These are phyloP conservation scores for Magnusiomyces paraingens DNA, from an alignment of 1,139 yeast genomes.

Conservation along the genomic window DNA sequence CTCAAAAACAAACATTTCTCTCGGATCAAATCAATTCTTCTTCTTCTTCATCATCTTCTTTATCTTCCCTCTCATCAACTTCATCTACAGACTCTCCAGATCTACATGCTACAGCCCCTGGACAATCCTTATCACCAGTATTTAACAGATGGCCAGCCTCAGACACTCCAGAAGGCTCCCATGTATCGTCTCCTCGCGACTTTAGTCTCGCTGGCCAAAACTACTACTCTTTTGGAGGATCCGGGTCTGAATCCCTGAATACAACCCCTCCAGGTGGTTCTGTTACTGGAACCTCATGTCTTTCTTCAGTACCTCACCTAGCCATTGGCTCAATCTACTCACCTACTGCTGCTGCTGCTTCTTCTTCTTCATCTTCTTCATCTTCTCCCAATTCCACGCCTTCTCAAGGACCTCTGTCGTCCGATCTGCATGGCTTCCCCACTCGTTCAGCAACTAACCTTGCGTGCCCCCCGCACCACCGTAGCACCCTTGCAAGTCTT, in stretches of 20 bases:
- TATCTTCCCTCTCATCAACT: not conserved
- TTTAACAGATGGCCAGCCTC: slow-evolving; percentile 15
- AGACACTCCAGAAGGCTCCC: slow-evolving; percentile 15
- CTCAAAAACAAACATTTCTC: too few relatives aligned
- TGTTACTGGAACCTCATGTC: too few relatives aligned
- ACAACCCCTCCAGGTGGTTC: not conserved
- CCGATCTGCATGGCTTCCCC: too few relatives aligned
- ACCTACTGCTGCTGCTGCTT: not conserved
- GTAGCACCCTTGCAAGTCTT: not conserved
- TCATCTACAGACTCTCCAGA: not conserved
- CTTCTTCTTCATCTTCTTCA: too few relatives aligned
- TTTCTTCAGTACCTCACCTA: too few relatives aligned
- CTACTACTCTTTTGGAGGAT: slow-evolving; percentile 2
- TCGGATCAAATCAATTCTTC: not conserved
- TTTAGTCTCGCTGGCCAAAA: slow-evolving; percentile 1
- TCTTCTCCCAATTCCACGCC: not conserved
- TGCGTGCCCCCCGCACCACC: not conserved
- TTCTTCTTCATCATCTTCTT: not conserved
- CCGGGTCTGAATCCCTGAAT: slow-evolving; percentile 7
- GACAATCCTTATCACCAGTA: slow-evolving; percentile 4
- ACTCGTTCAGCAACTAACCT: too few relatives aligned
- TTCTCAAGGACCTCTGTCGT: too few relatives aligned
- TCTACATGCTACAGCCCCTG: not conserved
- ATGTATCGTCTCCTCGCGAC: slow-evolving; percentile 12
- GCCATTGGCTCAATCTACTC: too few relatives aligned